Evolutionary conservation across 2,329 filamentous ascomycete genomes (phyloP).

Genomic region (Macrophomina tecta): DNA sequence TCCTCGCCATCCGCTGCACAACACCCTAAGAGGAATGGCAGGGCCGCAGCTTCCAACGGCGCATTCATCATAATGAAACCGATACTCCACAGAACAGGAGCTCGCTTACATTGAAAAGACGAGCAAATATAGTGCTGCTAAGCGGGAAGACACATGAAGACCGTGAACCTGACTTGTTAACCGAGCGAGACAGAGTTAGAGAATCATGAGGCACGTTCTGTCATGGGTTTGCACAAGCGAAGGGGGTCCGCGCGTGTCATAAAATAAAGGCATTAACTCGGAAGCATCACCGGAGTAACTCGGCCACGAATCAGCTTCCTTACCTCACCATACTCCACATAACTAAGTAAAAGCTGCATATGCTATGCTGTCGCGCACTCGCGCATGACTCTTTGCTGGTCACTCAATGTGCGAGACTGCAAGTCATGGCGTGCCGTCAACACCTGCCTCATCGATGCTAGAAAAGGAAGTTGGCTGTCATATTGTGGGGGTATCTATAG

Average conservation of each 20-base stretch:
- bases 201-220: not conserved
- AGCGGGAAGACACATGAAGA: too few relatives aligned
- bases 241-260: not conserved
- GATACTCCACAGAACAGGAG: not conserved
- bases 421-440: not conserved
- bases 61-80: slow-evolving; percentile 19
- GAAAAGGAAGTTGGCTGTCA: not conserved
- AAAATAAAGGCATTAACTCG: slow-evolving; percentile 9
- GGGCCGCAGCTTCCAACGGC: slow-evolving; percentile 3
- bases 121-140: not conserved
- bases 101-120: not conserved
- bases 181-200: too few relatives aligned
- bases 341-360: not conserved
- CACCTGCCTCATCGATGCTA: not conserved
- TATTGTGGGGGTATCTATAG: not conserved
- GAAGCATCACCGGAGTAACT: not conserved
- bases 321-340: not conserved
- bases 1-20: not conserved
- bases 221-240: not conserved
- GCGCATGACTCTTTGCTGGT: not conserved
- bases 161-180: not conserved
- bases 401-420: not conserved
- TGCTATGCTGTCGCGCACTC: not conserved
- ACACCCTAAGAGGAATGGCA: not conserved
- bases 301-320: slow-evolving; percentile 1